phyloP scores from a whole-genome alignment of 2,329 filamentous ascomycete genomes.

The Moelleriella libera region DNA sequence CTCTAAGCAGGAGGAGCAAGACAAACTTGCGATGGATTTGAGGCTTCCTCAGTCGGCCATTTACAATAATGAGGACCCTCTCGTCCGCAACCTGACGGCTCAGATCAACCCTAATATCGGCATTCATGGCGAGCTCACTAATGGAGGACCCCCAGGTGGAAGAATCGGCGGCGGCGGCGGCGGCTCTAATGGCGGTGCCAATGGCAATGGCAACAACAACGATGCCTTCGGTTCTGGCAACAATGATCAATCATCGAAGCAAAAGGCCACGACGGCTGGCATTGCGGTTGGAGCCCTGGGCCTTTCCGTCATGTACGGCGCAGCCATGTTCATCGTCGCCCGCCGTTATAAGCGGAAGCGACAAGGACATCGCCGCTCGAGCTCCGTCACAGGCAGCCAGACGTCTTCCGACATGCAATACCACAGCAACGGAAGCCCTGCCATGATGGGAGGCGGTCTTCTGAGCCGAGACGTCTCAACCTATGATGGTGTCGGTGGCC shows the following conservation, averaged over 20 bases:
- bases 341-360: slow-evolving; percentile 81
- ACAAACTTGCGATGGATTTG: slow-evolving; percentile 49
- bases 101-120: slow-evolving; percentile 72
- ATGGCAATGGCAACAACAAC: slow-evolving; percentile 17
- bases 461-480: slow-evolving; percentile 41
- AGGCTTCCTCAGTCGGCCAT: slow-evolving; percentile 57
- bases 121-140: slow-evolving; percentile 20
- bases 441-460: slow-evolving; percentile 57
- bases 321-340: slow-evolving; percentile 87
- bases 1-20: slow-evolving; percentile 46
- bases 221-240: slow-evolving; percentile 27
- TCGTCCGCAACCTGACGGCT: slow-evolving; percentile 58
- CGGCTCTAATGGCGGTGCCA: slow-evolving; percentile 19
- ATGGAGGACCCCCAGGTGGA: slow-evolving; percentile 18
- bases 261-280: slow-evolving; percentile 48
- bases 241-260: slow-evolving; percentile 40
- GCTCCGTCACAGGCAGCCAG: slow-evolving; percentile 47
- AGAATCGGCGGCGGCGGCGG: slow-evolving; percentile 9
- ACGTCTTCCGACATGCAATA: slow-evolving; percentile 39
- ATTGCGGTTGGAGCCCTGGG: slow-evolving; percentile 66
- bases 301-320: slow-evolving; percentile 76
- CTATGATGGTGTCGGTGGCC: slow-evolving; percentile 34
- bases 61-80: slow-evolving; percentile 53
- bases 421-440: slow-evolving; percentile 32
- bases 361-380: slow-evolving; percentile 61